Conservation (phyloP, 805 yeast species). For the Teunomyces lycoperdinae region DNA sequence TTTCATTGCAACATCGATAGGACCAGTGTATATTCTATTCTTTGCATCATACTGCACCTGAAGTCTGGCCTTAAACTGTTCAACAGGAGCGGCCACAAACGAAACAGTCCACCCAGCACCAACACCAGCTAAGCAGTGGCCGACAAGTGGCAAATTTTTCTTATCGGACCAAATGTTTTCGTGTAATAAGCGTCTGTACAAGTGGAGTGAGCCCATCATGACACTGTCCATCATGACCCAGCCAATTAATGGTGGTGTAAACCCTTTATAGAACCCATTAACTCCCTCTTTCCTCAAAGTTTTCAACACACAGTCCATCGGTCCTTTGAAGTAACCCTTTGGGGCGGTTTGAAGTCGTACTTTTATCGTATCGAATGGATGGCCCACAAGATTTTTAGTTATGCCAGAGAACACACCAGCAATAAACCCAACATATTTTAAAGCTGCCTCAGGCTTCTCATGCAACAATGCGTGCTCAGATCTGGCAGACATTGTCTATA, state of each 20-base stretch:
- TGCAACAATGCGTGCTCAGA: background rate
- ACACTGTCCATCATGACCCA: slow-evolving; percentile 94
- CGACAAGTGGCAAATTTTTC: slow-evolving; percentile 64
- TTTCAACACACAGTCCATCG: slow-evolving; percentile 73
- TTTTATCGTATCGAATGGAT: slow-evolving; percentile 88
- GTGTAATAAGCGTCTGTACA: slow-evolving; percentile 66
- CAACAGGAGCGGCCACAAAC: slow-evolving; percentile 95
- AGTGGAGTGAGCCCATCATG: slow-evolving; percentile 82
- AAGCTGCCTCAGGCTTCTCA: slow-evolving; percentile 30
- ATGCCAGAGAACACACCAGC: slow-evolving; percentile 90
- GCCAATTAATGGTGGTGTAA: slow-evolving; percentile 89
- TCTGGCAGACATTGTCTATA: background rate
- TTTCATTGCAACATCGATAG: slow-evolving; percentile 68
- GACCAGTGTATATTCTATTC: slow-evolving; percentile 67
- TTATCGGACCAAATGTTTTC: slow-evolving; percentile 61
- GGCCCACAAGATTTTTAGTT: slow-evolving; percentile 86
- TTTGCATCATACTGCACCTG: slow-evolving; percentile 87
- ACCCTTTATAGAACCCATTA: slow-evolving; percentile 81
- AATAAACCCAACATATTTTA: slow-evolving; percentile 68
- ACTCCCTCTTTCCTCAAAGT: slow-evolving; percentile 75
- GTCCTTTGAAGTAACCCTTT: slow-evolving; percentile 64
- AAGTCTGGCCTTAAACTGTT: slow-evolving; percentile 80
- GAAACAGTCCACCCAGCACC: slow-evolving; percentile 94
- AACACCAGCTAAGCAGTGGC: slow-evolving; percentile 69
- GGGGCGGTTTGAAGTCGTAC: slow-evolving; percentile 77